A percentile compares a stretch with the other conserved stretches of the same genome.
Conservation (phyloP, 2,329 filamentous ascomycete genomes). For the Byssoonygena ceratinophila region DNA sequence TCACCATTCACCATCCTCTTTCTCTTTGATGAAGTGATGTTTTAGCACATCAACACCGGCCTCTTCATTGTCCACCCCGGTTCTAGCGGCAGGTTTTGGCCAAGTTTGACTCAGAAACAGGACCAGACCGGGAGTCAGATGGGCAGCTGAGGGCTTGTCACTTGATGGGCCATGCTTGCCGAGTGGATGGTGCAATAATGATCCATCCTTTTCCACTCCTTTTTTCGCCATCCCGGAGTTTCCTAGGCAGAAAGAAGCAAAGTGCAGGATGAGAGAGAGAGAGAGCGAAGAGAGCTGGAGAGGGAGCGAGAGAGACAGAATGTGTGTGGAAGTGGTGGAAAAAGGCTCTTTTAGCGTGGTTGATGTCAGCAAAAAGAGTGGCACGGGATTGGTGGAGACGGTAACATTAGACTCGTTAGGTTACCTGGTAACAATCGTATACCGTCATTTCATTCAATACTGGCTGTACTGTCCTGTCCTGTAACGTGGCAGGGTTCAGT, state of each 20-base stretch:
- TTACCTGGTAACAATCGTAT: not conserved
- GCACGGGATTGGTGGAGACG: not conserved
- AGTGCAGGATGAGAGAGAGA: not conserved
- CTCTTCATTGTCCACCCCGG: not conserved
- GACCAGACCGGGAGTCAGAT: not conserved
- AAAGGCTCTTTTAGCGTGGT: not conserved
- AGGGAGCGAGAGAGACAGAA: not conserved
- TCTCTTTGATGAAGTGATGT: not conserved
- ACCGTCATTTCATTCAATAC: not conserved
- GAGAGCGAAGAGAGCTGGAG: not conserved
- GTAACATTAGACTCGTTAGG: not conserved
- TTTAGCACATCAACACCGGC: not conserved
- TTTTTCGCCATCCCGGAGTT: not conserved
- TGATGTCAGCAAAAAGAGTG: not conserved
- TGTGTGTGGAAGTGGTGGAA: too few relatives aligned
- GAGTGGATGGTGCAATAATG: not conserved
- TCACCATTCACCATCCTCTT: not conserved
- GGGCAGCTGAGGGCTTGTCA: not conserved
- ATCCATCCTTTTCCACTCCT: not conserved
- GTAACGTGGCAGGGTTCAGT: too few relatives aligned
- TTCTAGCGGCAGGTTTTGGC: not conserved
- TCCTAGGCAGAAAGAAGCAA: not conserved
- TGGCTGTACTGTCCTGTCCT: too few relatives aligned
- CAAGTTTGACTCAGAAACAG: conserved; percentile 3
- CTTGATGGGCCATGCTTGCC: not conserved